Evolutionary conservation across 208 protist genomes (phyloP), one percentile per base, ranked within the genome.

Genomic region (Trypanosoma platydactyli): DNA sequence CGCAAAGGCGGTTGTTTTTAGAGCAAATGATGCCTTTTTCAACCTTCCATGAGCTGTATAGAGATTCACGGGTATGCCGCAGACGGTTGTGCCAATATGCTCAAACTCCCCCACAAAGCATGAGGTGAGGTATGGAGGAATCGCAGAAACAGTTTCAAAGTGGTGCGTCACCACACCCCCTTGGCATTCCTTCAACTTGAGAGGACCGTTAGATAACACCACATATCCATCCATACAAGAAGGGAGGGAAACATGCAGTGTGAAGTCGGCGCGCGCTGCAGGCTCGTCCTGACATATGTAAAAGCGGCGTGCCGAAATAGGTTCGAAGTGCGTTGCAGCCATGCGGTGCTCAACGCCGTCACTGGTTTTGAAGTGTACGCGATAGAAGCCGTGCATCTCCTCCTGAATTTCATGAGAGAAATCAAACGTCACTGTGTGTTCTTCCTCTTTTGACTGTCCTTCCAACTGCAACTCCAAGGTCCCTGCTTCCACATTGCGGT

Each of bases 221-320:
- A 83, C 92, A 77, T 86, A 93, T 52, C 83, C 73, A 46, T 77
- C 73, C 50, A 82, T 73, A 42, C 63, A 60, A 52, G 55, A 65
- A 11, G 94, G 94, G 3, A 97, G 69, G 0, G 72, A 61, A 16
- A 99, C 77, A 29, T 80, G 86, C 22, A 99, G 66, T 48, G 83
- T 91, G 75, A 99, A 99, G 56, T 94, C 91, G 9, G 97, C 95
- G 42, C 98, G 98, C 16, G 89, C 65, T 3, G 96, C 88, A 1
- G 98, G 98, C 77, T 99, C 97, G 64, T 99, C 98, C 64, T 95
- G 98, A 68, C 97, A 99, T 38, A 98, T 96, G 73, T 98, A 99
- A 52, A 96, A 94, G 56, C 88, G 77, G 12, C 98, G 79, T 13
- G 95, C 94, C n/a, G 98, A 89, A 27, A 86, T 94, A 7, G 96